Evolutionary conservation across 176 grass and related monocot species (phyloP).

Genomic region (Leersia perrieri): DNA sequence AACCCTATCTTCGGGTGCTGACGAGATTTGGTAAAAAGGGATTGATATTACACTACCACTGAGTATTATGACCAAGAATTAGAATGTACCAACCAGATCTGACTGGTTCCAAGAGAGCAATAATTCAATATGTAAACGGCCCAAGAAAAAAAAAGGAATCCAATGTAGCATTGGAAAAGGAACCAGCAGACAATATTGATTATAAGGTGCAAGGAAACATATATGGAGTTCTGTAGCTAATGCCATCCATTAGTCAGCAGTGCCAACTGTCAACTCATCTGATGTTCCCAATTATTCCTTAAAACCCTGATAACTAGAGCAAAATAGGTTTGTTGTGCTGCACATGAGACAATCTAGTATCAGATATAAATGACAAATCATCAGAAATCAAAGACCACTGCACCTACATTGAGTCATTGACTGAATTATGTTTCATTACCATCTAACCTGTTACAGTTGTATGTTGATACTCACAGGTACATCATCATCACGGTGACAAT

Average conservation of each 20-base stretch:
- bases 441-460: slow-evolving; percentile 15
- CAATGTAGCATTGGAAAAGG: slow-evolving; percentile 12
- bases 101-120: not conserved
- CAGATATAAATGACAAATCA: slow-evolving; percentile 19
- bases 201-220: slow-evolving; percentile 18
- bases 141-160: slow-evolving; percentile 21
- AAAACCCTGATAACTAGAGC: slow-evolving; percentile 8
- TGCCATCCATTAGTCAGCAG: slow-evolving; percentile 27
- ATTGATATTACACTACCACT: not conserved
- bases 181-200: slow-evolving; percentile 19
- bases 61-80: not conserved
- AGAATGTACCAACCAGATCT: not conserved
- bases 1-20: not conserved
- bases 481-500: slow-evolving; percentile 18
- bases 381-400: not conserved
- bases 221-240: not conserved
- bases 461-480: slow-evolving; percentile 17
- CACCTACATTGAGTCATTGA: not conserved
- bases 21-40: not conserved
- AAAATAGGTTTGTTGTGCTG: slow-evolving; percentile 14
- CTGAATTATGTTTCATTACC: slow-evolving; percentile 6
- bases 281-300: slow-evolving; percentile 18
- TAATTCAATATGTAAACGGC: not conserved
- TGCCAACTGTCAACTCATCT: slow-evolving; percentile 26
- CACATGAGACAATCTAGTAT: slow-evolving; percentile 37